phyloP scores from a whole-genome alignment of 306 rosid species.

The Quercus gilva region DNA sequence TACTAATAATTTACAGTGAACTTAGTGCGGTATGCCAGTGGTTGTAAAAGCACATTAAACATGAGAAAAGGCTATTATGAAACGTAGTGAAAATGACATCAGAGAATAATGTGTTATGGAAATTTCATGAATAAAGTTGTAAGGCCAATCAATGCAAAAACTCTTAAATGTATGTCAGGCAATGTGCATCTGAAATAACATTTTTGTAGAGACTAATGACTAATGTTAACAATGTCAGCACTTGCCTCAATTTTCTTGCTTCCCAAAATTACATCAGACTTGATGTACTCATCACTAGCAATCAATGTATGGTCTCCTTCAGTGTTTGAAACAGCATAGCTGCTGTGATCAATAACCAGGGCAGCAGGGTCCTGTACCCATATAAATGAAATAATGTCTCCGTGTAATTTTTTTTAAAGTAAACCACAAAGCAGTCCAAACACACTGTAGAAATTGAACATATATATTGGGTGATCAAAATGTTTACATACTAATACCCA shows the following conservation, averaged over 20 bases:
- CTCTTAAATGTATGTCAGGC: neutral
- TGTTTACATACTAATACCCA: slow-evolving; percentile 16
- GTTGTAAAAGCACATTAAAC: neutral
- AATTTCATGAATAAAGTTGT: neutral
- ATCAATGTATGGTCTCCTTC: slow-evolving; percentile 94
- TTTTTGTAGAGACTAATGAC: neutral
- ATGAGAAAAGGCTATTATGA: neutral
- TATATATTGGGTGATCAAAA: too few species aligned
- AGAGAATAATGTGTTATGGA: neutral
- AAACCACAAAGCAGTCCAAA: neutral
- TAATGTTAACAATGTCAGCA: slow-evolving; percentile 11
- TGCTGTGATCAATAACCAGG: slow-evolving; percentile 77
- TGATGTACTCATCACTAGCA: slow-evolving; percentile 77
- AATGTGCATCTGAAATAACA: neutral
- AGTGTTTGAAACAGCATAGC: slow-evolving; percentile 68
- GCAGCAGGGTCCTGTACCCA: slow-evolving; percentile 62
- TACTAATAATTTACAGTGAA: neutral
- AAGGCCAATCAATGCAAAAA: neutral
- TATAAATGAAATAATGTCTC: too few species aligned
- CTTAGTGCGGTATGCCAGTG: neutral
- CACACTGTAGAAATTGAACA: neutral
- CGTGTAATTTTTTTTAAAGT: too few species aligned
- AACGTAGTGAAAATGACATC: neutral
- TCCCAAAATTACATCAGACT: slow-evolving; percentile 77
- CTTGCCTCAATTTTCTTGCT: slow-evolving; percentile 78